Percentiles rank a stretch among this genome's conserved stretches.
Evolutionary conservation across 228 moss, liverwort and hornwort genomes (phyloP).

Genomic region (Sphagnum fallax): DNA sequence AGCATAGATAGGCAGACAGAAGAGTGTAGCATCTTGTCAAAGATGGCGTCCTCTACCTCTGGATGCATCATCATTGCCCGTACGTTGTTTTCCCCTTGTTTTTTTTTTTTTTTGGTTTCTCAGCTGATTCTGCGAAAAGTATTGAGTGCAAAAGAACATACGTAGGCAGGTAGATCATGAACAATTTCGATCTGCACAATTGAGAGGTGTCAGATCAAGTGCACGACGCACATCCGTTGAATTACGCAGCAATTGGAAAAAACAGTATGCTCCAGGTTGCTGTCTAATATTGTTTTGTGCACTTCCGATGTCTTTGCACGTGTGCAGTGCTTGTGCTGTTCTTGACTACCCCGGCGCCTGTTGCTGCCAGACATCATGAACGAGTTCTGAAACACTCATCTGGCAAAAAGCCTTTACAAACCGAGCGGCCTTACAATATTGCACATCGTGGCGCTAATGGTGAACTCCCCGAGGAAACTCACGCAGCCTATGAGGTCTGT

Average conservation of each 20-base stretch:
- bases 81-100: no score
- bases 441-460: conserved; percentile 76
- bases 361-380: conserved; percentile 2
- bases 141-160: no score
- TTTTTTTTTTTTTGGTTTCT: no score
- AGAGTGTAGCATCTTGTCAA: no score
- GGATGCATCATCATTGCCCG: no score
- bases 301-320: not conserved
- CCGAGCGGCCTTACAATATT: conserved; percentile 51
- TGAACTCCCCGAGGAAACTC: conserved; percentile 65
- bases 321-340: conserved; percentile 5
- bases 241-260: not conserved
- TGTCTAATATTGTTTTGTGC: not conserved
- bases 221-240: no score
- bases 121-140: no score
- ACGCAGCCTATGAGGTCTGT: conserved; percentile 41
- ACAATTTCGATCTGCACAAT: no score
- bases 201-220: no score
- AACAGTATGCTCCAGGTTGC: not conserved
- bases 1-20: no score
- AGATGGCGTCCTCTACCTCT: no score
- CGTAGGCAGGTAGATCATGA: no score
- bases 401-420: conserved; percentile 37
- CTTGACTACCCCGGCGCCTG: conserved; percentile 2
- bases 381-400: not conserved